These are phyloP conservation scores for Kluyveromyces sp. DNA, from an alignment of 1,139 yeast species.

Conservation along the genomic window DNA sequence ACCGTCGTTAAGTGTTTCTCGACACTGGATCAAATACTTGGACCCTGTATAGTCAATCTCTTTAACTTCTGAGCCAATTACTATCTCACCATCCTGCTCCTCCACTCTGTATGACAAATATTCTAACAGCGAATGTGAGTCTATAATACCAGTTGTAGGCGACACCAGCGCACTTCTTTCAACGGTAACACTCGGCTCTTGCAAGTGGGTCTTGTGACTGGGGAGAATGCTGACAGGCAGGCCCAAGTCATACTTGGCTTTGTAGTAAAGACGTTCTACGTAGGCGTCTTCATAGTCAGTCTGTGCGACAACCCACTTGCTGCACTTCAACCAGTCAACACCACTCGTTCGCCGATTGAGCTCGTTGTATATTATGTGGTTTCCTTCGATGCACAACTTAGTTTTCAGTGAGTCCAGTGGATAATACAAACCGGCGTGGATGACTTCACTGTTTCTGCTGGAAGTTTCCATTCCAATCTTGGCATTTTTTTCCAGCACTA, in stretches of 20 bases:
- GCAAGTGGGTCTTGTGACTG: conserved; percentile 35
- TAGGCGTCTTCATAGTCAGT: conserved; percentile 54
- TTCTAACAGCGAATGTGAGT: conserved; percentile 68
- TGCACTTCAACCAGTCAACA: conserved; percentile 58
- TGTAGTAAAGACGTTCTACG: conserved; percentile 45
- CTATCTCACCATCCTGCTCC: conserved; percentile 50
- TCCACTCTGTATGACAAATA: conserved; percentile 51
- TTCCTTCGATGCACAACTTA: conserved; percentile 67
- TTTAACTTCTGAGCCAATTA: conserved; percentile 52
- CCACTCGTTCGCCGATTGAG: conserved; percentile 38
- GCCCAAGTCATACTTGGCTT: conserved; percentile 42
- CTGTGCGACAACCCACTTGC: conserved; percentile 89
- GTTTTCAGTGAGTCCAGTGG: conserved; percentile 65
- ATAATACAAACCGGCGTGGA: conserved; percentile 85
- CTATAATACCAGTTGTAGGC: conserved; percentile 81
- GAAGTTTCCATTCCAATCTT: conserved; percentile 74
- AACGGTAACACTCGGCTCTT: conserved; percentile 66
- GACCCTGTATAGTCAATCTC: conserved; percentile 32
- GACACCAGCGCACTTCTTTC: conserved; percentile 57
- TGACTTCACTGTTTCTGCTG: conserved; percentile 82
- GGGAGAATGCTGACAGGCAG: conserved; percentile 58
- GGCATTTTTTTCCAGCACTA: conserved; percentile 62
- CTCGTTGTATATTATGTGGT: conserved; percentile 53
- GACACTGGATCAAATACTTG: conserved; percentile 32
- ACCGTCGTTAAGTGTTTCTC: conserved; percentile 28